These are phyloP conservation scores for Saxophila tyrrhenica DNA, from an alignment of 495 filamentous ascomycete genomes.

Conservation along the genomic window DNA sequence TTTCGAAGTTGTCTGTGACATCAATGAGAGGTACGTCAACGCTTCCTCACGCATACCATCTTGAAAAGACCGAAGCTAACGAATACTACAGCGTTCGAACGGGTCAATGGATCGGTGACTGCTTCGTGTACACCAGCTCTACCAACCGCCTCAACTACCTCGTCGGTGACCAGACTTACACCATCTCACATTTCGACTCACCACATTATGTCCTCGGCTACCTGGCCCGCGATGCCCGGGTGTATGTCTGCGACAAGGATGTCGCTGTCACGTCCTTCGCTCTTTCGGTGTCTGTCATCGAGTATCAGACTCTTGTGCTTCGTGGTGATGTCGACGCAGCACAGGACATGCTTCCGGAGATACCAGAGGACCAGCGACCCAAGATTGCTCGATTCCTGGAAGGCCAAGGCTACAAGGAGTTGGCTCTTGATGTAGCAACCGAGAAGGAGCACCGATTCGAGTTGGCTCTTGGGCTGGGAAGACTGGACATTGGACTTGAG, in stretches of 20 bases:
- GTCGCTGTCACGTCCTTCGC: constrained; percentile 81
- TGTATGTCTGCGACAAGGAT: constrained; percentile 94
- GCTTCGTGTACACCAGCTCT: constrained; percentile 95
- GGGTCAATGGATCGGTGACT: constrained; percentile 97
- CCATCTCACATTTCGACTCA: constrained; percentile 93
- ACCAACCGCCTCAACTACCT: constrained; percentile 97
- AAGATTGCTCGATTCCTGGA: constrained; percentile 97
- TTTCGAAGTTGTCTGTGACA: constrained; percentile 89
- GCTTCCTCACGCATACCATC: background rate
- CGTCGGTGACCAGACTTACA: constrained; percentile 95
- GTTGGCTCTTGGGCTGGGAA: constrained; percentile 69
- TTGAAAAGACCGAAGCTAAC: constrained; percentile 1
- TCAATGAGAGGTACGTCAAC: constrained; percentile 62
- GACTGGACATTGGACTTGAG: constrained; percentile 71
- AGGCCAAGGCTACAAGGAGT: constrained; percentile 90
- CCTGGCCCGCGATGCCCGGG: constrained; percentile 78
- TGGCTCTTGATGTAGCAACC: constrained; percentile 90
- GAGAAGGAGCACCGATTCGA: constrained; percentile 97
- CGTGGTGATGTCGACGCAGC: constrained; percentile 92
- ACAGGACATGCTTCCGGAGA: constrained; percentile 66
- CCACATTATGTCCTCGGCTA: constrained; percentile 93
- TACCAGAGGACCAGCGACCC: constrained; percentile 84
- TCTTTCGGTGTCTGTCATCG: constrained; percentile 85
- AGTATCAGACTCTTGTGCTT: constrained; percentile 94
- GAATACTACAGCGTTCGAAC: constrained; percentile 58